Conservation (phyloP, 495 filamentous ascomycete species). For the Aspergillus diversus region DNA sequence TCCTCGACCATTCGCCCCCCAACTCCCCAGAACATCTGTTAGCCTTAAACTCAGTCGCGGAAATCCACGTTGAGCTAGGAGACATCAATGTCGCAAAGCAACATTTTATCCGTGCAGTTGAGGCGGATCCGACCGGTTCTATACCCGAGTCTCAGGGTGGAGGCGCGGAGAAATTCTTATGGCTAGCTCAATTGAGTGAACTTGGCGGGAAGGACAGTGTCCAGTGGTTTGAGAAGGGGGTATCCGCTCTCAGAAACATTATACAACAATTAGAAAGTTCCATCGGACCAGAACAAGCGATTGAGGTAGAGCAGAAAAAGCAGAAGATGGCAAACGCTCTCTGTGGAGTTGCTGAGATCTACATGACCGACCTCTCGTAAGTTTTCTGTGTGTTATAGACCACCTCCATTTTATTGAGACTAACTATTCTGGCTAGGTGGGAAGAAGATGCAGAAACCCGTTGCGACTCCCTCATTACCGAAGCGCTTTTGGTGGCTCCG, state of each 20-base stretch:
- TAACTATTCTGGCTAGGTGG: slow-evolving; percentile 56
- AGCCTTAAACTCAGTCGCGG: slow-evolving; percentile 77
- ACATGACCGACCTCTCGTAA: slow-evolving; percentile 92
- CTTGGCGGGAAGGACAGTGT: slow-evolving; percentile 84
- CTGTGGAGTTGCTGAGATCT: slow-evolving; percentile 89
- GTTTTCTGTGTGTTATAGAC: slow-evolving; percentile 19
- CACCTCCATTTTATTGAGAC: slow-evolving; percentile 3
- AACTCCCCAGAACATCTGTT: slow-evolving; percentile 54
- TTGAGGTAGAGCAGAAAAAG: slow-evolving; percentile 66
- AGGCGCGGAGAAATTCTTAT: slow-evolving; percentile 93
- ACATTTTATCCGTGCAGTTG: slow-evolving; percentile 70
- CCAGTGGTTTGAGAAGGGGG: slow-evolving; percentile 84
- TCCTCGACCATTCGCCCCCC: slow-evolving; percentile 52
- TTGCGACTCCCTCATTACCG: slow-evolving; percentile 84
- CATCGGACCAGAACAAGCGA: slow-evolving; percentile 43
- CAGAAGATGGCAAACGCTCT: slow-evolving; percentile 80
- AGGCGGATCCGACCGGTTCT: slow-evolving; percentile 71
- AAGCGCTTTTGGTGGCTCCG: slow-evolving; percentile 78
- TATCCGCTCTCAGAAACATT: slow-evolving; percentile 64
- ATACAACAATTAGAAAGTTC: slow-evolving; percentile 57
- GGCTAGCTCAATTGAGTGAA: slow-evolving; percentile 90
- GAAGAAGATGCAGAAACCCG: slow-evolving; percentile 82
- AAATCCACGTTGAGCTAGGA: slow-evolving; percentile 84
- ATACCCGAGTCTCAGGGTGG: slow-evolving; percentile 66
- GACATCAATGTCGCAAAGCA: slow-evolving; percentile 70